Evolutionary conservation across 768 basidiomycete genomes (phyloP), one percentile per base, ranked within the genome.

Genomic region (Mrakia gelida): DNA sequence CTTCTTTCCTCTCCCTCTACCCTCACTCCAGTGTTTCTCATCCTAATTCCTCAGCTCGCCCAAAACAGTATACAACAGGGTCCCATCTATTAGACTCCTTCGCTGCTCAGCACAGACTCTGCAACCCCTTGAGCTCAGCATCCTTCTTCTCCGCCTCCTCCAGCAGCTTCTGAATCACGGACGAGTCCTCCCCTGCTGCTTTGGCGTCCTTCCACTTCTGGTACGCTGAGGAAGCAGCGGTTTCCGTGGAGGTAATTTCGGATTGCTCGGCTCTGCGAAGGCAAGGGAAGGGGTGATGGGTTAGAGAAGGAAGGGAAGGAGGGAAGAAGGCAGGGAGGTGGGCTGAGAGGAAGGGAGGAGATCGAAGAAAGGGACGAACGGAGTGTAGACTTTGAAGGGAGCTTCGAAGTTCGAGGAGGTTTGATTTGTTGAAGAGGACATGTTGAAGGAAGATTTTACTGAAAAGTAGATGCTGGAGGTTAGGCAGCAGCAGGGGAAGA

Each of bases 201-300:
- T 73, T 73, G 16, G 72, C 72, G 32, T 73, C 52, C 54, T 73
- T 54, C 72, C 72, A 73, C 11, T 15, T 34, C 21, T 73, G 34
- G 32, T 54, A 73, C 26, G 72, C 28, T 23, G 52, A 28, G 15
- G 56, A 34, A 21, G 72, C 72, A 16, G 45, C 71, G 3, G 26
- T 21, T 34, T 72, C 71, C 3, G 71, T 45, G 9, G 23, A 28
- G 18, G 45, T 30, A 49, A 72, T 45, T 23, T 72, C 71, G 52
- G 54, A 23, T 38, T 73, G 54, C 34, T 73, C 72, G 52, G 52
- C 52, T 23, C 56, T 73, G 56, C 16, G n/a, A 45, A 45, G 28
- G 1, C 49, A 30, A 2, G 26, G 43, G 52, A 28, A 28, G 49
- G 2, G n/a, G 23, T 54, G 8, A 49, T 3, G 13, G 7, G 45